Percentiles rank a stretch among this genome's conserved stretches.
Evolutionary conservation across 371 early-diverging fungal species (phyloP).

Genomic region (Rhizopus stolonifer): DNA sequence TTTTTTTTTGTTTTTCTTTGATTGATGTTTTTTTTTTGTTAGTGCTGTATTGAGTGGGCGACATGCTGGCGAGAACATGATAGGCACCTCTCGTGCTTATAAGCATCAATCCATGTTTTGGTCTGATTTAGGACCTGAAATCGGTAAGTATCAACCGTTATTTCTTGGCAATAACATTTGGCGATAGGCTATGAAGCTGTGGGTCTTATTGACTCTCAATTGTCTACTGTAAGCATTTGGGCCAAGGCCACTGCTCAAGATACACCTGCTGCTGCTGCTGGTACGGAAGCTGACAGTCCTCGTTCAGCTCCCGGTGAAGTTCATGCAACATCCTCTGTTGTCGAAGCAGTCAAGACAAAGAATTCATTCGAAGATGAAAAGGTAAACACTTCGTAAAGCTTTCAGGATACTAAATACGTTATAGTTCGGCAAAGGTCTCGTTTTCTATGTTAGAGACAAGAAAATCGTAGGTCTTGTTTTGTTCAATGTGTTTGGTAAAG

Average conservation of each 20-base stretch:
- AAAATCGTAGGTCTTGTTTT: slow-evolving; percentile 67
- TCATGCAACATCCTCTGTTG: slow-evolving; percentile 22
- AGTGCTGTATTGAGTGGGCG: slow-evolving; percentile 69
- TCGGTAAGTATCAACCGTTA: slow-evolving; percentile 33
- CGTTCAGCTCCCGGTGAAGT: slow-evolving; percentile 34
- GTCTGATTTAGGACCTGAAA: slow-evolving; percentile 74
- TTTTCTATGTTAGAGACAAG: slow-evolving; percentile 67
- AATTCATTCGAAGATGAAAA: slow-evolving; percentile 35
- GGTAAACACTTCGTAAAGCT: slow-evolving; percentile 5
- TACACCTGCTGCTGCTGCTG: slow-evolving; percentile 47
- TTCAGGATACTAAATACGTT: slow-evolving; percentile 21
- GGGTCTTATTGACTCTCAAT: slow-evolving; percentile 65
- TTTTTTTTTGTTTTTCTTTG: not conserved
- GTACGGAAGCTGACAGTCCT: slow-evolving; percentile 35
- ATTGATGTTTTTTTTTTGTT: not conserved
- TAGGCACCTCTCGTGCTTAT: slow-evolving; percentile 61
- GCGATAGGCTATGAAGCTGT: slow-evolving; percentile 69
- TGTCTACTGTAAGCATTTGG: slow-evolving; percentile 74
- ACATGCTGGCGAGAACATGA: slow-evolving; percentile 75
- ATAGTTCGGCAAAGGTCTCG: slow-evolving; percentile 70
- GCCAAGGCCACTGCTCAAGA: slow-evolving; percentile 60
- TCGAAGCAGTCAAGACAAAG: slow-evolving; percentile 33
- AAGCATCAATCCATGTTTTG: slow-evolving; percentile 80
- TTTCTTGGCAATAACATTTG: not conserved
- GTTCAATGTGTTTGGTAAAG: slow-evolving; percentile 73